phyloP scores from a whole-genome alignment of 2,329 filamentous ascomycete genomes.

The Botrytis pseudocinerea region DNA sequence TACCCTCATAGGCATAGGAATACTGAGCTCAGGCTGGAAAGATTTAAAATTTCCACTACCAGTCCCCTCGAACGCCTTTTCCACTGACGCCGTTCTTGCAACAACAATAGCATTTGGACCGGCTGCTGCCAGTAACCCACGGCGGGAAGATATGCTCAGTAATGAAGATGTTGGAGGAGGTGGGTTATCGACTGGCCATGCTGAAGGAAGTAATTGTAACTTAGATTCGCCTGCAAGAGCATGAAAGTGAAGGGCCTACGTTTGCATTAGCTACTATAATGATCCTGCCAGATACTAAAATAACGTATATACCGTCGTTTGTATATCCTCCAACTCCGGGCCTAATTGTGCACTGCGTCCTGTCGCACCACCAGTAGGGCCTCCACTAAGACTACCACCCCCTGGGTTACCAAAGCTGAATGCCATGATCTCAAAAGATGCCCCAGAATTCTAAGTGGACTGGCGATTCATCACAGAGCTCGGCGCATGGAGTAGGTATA shows the following conservation, averaged over 20 bases:
- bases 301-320: constrained; percentile 68
- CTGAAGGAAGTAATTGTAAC: constrained; percentile 71
- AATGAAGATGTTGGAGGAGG: constrained; percentile 80
- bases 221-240: constrained; percentile 79
- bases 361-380: constrained; percentile 45
- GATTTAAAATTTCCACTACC: constrained; percentile 64
- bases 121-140: constrained; percentile 82
- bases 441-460: constrained; percentile 41
- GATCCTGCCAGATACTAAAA: not conserved
- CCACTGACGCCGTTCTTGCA: constrained; percentile 73
- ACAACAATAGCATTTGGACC: constrained; percentile 78
- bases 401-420: constrained; percentile 59
- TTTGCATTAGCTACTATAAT: constrained; percentile 25
- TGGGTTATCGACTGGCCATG: constrained; percentile 66
- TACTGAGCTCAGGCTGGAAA: constrained; percentile 72
- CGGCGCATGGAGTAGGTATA: constrained; percentile 36
- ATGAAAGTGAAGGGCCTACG: constrained; percentile 74
- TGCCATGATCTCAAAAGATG: constrained; percentile 56
- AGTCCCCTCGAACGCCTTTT: constrained; percentile 68
- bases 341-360: constrained; percentile 52
- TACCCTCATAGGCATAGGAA: constrained; percentile 72
- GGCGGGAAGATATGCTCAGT: constrained; percentile 76
- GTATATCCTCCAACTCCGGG: constrained; percentile 72
- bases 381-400: constrained; percentile 48
- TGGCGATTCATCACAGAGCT: constrained; percentile 38